These are phyloP conservation scores for Keqinozyma sinolaborantium DNA, from an alignment of 1,139 yeast genomes.

Conservation along the genomic window DNA sequence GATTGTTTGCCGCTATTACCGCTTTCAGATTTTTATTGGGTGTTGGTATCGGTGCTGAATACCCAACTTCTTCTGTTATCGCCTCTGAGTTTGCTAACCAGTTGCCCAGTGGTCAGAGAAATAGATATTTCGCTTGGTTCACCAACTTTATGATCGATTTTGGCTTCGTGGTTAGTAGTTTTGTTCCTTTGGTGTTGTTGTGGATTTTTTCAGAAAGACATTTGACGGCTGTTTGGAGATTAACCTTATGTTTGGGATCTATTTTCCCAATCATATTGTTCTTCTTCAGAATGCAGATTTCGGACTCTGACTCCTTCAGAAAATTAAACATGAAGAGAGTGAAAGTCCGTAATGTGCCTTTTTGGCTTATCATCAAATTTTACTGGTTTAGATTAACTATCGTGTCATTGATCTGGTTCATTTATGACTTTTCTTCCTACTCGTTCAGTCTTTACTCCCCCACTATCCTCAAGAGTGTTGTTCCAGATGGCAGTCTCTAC, in stretches of 20 bases:
- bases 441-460: constrained; percentile 85
- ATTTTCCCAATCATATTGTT: constrained; percentile 80
- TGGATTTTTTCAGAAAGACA: constrained; percentile 77
- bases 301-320: constrained; percentile 67
- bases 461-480: constrained; percentile 55
- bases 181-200: constrained; percentile 80
- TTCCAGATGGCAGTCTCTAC: constrained; percentile 54
- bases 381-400: constrained; percentile 79
- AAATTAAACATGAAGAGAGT: constrained; percentile 68
- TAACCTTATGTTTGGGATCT: constrained; percentile 91
- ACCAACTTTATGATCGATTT: constrained; percentile 85
- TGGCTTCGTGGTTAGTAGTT: constrained; percentile 81
- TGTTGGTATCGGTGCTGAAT: constrained; percentile 84
- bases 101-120: constrained; percentile 77
- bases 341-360: constrained; percentile 48
- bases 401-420: constrained; percentile 81
- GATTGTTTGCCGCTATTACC: constrained; percentile 78
- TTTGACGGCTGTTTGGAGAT: constrained; percentile 84
- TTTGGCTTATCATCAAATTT: constrained; percentile 65
- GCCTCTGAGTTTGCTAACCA: constrained; percentile 87
- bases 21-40: constrained; percentile 86
- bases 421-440: constrained; percentile 84
- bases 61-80: constrained; percentile 90
- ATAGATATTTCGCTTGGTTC: constrained; percentile 85
- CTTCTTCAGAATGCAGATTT: constrained; percentile 69